These are phyloP conservation scores for Russula brevipes DNA, from an alignment of 768 basidiomycete genomes.

Conservation along the genomic window DNA sequence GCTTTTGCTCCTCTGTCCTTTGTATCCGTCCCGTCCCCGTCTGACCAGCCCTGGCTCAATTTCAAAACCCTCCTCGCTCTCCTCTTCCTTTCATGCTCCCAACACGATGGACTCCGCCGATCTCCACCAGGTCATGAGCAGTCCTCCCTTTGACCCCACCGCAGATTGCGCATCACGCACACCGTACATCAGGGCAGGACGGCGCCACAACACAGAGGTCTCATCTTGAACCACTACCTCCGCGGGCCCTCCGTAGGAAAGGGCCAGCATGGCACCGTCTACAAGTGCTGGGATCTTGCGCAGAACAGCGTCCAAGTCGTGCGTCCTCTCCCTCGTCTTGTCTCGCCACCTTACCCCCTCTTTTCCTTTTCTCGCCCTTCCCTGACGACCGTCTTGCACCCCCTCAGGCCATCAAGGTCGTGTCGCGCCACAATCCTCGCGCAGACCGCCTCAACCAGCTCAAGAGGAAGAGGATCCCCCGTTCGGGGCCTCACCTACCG, in stretches of 20 bases:
- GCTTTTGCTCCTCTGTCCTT: background rate
- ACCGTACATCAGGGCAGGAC: slow-evolving; percentile 33
- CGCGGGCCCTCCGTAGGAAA: slow-evolving; percentile 72
- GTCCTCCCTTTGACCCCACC: slow-evolving; percentile 22
- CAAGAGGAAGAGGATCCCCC: slow-evolving; percentile 39
- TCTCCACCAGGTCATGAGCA: slow-evolving; percentile 23
- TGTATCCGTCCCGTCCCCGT: background rate
- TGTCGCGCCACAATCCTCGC: slow-evolving; percentile 66
- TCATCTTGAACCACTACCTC: slow-evolving; percentile 81
- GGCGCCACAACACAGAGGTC: slow-evolving; percentile 33
- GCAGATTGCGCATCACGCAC: slow-evolving; percentile 24
- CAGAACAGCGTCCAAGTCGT: slow-evolving; percentile 39
- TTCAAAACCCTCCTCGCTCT: background rate
- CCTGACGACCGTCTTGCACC: background rate
- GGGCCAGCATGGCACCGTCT: slow-evolving; percentile 90
- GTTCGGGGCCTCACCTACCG: slow-evolving; percentile 43
- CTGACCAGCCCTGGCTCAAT: slow-evolving; percentile 1
- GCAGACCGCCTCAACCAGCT: slow-evolving; percentile 54
- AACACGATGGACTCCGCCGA: slow-evolving; percentile 22
- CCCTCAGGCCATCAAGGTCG: slow-evolving; percentile 70
- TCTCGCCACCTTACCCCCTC: too few relatives aligned
- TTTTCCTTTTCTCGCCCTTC: background rate
- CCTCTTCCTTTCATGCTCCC: slow-evolving; percentile 14
- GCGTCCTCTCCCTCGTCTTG: slow-evolving; percentile 37
- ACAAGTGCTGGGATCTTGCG: slow-evolving; percentile 55